These are phyloP conservation scores for Ciborinia camelliae DNA, from an alignment of 2,329 filamentous ascomycete genomes.

Conservation along the genomic window DNA sequence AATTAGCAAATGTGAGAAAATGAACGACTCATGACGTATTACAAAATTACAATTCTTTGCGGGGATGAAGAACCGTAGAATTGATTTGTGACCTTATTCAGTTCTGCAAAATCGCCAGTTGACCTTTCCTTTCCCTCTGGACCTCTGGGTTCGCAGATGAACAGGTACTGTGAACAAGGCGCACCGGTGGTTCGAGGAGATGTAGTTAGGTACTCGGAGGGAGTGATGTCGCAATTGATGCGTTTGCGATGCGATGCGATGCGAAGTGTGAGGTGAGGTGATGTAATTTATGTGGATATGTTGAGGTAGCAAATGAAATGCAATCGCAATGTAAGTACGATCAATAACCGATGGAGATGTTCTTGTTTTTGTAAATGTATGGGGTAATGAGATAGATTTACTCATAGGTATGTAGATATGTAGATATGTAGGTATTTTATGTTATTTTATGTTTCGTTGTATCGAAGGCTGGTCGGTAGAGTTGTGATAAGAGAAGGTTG, in stretches of 20 bases:
- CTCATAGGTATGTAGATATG: neutral
- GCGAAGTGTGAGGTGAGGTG: neutral
- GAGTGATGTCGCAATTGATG: neutral
- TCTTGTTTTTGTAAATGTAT: neutral
- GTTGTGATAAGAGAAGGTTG: neutral
- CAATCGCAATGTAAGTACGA: neutral
- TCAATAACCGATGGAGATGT: neutral
- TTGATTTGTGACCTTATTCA: neutral
- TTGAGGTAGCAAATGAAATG: slow-evolving; percentile 9
- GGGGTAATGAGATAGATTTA: neutral
- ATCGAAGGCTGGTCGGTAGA: too few relatives aligned
- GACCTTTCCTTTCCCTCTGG: too few relatives aligned
- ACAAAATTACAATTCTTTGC: neutral
- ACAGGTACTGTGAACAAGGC: neutral
- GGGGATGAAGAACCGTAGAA: neutral
- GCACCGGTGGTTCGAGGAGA: neutral
- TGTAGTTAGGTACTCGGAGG: neutral
- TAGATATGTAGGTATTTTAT: neutral
- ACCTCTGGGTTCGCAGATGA: neutral
- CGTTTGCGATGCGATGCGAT: neutral
- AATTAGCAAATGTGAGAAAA: slow-evolving; percentile 7
- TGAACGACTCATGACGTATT: neutral
- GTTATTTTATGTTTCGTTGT: too few relatives aligned
- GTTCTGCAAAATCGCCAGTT: neutral
- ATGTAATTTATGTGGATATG: neutral